A percentile compares a stretch with the other conserved stretches of the same genome.
Evolutionary conservation across 176 grass and related monocot species (phyloP).

Genomic region (Hordeum vulgare): DNA sequence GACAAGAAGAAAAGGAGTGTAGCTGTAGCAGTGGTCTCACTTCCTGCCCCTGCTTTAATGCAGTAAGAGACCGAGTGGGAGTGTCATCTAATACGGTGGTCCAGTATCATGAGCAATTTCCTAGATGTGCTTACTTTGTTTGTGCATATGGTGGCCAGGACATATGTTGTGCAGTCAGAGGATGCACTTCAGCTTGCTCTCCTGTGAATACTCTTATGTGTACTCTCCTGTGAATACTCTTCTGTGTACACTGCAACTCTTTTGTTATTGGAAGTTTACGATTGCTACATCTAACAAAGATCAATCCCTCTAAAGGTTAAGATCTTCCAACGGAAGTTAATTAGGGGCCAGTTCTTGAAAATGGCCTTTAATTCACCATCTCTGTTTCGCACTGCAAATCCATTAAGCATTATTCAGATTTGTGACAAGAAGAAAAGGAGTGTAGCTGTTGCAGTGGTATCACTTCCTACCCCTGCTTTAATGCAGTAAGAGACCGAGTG

Average conservation of each 20-base stretch:
- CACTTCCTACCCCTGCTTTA: background rate
- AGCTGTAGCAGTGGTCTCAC: background rate
- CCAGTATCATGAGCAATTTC: background rate
- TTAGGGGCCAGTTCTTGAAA: no score
- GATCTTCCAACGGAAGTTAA: no score
- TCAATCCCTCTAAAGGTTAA: no score
- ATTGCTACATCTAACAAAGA: no score
- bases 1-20: background rate
- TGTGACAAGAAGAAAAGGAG: background rate
- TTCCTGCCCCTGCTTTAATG: background rate
- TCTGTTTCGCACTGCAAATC: background rate
- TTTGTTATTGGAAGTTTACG: no score
- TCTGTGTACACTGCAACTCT: no score
- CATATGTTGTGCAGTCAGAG: background rate
- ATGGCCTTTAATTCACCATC: background rate
- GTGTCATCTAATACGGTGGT: background rate
- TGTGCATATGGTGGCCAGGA: background rate
- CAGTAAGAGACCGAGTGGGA: background rate
- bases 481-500: background rate
- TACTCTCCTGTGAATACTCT: background rate
- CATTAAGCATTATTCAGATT: background rate
- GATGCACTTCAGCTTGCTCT: background rate
- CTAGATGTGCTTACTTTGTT: background rate
- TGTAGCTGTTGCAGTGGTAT: background rate
- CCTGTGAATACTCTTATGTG: background rate